These are phyloP conservation scores for Vigna hirtella DNA, from an alignment of 306 rosid genomes.

Conservation along the genomic window DNA sequence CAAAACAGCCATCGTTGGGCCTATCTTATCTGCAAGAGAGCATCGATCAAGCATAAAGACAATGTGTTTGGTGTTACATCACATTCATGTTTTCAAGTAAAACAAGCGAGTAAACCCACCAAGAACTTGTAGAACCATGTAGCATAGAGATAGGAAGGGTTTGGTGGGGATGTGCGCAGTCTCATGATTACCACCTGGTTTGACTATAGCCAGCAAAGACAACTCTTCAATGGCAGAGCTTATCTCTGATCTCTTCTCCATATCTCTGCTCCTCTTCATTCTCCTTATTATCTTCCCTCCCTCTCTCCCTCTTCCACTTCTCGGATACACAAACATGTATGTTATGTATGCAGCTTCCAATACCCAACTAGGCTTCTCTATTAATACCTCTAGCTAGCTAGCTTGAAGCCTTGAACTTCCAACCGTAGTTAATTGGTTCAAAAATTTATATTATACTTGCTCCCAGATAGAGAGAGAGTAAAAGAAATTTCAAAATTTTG, in stretches of 20 bases:
- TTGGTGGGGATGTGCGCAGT: slow-evolving; percentile 64
- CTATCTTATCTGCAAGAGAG: slow-evolving; percentile 82
- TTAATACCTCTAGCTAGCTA: slow-evolving; percentile 19
- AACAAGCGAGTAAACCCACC: slow-evolving; percentile 55
- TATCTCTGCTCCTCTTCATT: slow-evolving; percentile 60
- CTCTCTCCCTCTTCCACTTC: slow-evolving; percentile 14
- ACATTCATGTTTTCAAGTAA: slow-evolving; percentile 42
- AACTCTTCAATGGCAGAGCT: slow-evolving; percentile 76
- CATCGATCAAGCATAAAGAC: slow-evolving; percentile 31
- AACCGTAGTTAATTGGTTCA: slow-evolving; percentile 24
- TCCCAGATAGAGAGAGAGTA: not conserved
- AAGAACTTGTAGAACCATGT: slow-evolving; percentile 78
- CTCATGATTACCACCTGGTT: slow-evolving; percentile 47
- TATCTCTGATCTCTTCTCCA: slow-evolving; percentile 70
- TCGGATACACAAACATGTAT: slow-evolving; percentile 1
- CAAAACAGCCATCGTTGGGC: slow-evolving; percentile 92
- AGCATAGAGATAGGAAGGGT: slow-evolving; percentile 77
- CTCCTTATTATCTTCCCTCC: slow-evolving; percentile 28
- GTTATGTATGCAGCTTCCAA: slow-evolving; percentile 13
- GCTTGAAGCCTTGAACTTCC: slow-evolving; percentile 39
- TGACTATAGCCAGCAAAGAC: slow-evolving; percentile 52
- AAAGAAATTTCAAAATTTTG: not conserved
- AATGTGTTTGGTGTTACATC: slow-evolving; percentile 32
- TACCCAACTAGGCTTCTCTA: slow-evolving; percentile 16
- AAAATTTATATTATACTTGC: slow-evolving; percentile 24